phyloP scores from a whole-genome alignment of 768 basidiomycete species.

The Tulasnella sp. region DNA sequence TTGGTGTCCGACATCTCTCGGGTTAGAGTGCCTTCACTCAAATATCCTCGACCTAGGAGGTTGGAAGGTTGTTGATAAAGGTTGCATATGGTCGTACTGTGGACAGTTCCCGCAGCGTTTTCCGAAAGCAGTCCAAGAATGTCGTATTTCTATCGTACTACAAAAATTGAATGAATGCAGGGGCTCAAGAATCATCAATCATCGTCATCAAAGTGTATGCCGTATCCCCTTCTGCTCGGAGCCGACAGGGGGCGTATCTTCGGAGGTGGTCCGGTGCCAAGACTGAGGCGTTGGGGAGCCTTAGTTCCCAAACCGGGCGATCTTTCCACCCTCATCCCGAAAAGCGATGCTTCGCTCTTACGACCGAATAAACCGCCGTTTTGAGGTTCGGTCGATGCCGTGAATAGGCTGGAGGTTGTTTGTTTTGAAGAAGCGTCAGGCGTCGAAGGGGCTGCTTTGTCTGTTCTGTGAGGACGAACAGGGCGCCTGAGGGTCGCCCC shows the following conservation, averaged over 20 bases:
- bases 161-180: neutral
- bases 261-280: neutral
- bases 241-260: neutral
- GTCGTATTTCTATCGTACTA: constrained; percentile 2
- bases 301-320: neutral
- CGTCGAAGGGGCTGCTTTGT: neutral
- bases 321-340: neutral
- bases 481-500: neutral
- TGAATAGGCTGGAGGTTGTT: neutral
- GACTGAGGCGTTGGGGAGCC: neutral
- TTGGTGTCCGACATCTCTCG: no score
- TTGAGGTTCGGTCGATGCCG: neutral
- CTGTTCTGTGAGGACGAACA: neutral
- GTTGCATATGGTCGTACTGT: no score
- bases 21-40: no score
- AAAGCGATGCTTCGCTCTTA: neutral
- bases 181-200: neutral
- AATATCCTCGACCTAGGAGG: no score
- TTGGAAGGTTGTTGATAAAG: no score
- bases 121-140: neutral
- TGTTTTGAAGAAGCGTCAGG: neutral
- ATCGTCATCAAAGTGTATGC: neutral
- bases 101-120: neutral
- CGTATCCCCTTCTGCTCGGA: constrained; percentile 2
- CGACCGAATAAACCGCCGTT: neutral